Conservation (phyloP, 2,329 filamentous ascomycete species). For the Karstenula rhodostoma region DNA sequence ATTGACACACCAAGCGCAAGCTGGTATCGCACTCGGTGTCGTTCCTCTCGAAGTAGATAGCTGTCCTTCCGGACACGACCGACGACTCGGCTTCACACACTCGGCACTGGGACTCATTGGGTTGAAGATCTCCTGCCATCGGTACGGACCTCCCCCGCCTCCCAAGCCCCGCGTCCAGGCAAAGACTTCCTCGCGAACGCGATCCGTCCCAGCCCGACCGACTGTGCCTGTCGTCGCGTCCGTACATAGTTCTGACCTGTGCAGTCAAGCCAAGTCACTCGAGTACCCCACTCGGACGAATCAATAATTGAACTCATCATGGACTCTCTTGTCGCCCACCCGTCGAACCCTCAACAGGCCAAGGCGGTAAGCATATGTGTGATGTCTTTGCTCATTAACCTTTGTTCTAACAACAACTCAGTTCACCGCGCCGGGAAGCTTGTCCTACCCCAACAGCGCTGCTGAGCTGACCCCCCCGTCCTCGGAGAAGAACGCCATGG, state of each 20-base stretch:
- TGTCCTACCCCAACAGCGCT: constrained; percentile 83
- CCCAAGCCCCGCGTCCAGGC: constrained; percentile 27
- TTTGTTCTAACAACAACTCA: constrained; percentile 34
- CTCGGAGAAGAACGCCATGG: constrained; percentile 71
- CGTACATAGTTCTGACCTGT: constrained; percentile 43
- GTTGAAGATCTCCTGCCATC: constrained; percentile 91
- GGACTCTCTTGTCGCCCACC: constrained; percentile 92
- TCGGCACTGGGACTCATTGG: constrained; percentile 86
- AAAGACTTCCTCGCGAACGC: constrained; percentile 43
- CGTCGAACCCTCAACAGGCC: constrained; percentile 88
- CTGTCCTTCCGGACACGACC: constrained; percentile 37
- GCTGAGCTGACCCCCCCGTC: constrained; percentile 82
- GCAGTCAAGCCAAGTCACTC: constrained; percentile 42
- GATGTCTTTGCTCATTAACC: constrained; percentile 26
- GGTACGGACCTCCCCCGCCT: constrained; percentile 54
- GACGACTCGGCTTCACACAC: constrained; percentile 36
- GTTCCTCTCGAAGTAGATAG: constrained; percentile 32
- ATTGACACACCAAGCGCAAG: constrained; percentile 49
- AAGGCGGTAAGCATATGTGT: constrained; percentile 66
- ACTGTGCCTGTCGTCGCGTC: constrained; percentile 34
- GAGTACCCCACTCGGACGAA: constrained; percentile 35
- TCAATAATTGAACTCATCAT: constrained; percentile 61
- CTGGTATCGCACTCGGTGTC: constrained; percentile 53
- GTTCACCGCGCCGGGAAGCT: constrained; percentile 86
- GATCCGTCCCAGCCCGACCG: constrained; percentile 40